Conservation (phyloP, 1,284 basidiomycete species). For the Trichosporon sp. region DNA sequence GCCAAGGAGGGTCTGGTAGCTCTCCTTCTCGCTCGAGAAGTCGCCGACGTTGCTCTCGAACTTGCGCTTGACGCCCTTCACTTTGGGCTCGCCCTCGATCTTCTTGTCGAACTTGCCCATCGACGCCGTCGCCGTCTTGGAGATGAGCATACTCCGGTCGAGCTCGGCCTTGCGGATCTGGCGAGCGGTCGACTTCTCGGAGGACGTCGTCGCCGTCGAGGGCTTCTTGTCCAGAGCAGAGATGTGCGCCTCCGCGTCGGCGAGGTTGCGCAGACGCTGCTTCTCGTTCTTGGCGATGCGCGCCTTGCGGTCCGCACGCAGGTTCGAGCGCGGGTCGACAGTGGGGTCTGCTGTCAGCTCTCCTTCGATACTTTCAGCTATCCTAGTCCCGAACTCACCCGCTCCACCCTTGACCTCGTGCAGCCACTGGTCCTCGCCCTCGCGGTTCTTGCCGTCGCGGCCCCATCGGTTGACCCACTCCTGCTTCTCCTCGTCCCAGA, state of each 20-base stretch:
- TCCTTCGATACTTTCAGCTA: not conserved
- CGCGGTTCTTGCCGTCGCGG: conserved; percentile 84
- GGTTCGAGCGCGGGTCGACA: conserved; percentile 81
- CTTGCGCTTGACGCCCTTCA: conserved; percentile 88
- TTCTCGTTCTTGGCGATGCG: conserved; percentile 67
- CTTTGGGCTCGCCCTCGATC: conserved; percentile 86
- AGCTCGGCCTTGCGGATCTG: conserved; percentile 71
- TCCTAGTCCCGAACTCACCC: conserved; percentile 62
- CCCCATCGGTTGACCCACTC: conserved; percentile 96
- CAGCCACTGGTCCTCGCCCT: conserved; percentile 87
- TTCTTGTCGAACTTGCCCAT: conserved; percentile 88
- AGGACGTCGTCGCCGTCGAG: conserved; percentile 30
- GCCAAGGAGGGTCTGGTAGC: conserved; percentile 73
- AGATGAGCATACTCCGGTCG: conserved; percentile 74
- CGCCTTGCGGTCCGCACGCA: conserved; percentile 66
- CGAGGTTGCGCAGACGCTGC: conserved; percentile 77
- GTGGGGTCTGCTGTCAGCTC: conserved; percentile 61
- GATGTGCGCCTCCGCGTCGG: conserved; percentile 60
- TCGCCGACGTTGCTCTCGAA: conserved; percentile 59
- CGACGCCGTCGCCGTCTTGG: conserved; percentile 84
- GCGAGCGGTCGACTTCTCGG: conserved; percentile 49
- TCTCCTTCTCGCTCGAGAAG: conserved; percentile 68
- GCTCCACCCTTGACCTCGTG: conserved; percentile 84
- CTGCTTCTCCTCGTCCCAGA: conserved; percentile 93
- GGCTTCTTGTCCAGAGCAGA: conserved; percentile 30